Conservation (phyloP, 345 rosid genomes). For the Noccaea caerulescens region DNA sequence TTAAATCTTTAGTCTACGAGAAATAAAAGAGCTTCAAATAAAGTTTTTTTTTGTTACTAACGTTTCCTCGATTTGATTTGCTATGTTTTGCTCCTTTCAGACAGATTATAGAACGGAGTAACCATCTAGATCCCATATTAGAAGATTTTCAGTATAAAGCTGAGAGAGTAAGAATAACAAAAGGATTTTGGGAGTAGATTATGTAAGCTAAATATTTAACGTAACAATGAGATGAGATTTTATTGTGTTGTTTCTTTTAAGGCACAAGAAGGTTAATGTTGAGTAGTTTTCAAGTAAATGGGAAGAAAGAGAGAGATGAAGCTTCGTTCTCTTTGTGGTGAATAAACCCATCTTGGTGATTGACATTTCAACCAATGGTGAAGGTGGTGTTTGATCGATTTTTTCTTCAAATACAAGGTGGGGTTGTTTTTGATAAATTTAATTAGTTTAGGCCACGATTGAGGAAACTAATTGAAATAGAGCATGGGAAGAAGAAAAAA, state of each 20-base stretch:
- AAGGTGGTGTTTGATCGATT: constrained; percentile 26
- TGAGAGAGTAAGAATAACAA: neutral
- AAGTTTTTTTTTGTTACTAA: constrained; percentile 28
- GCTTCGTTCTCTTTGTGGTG: constrained; percentile 44
- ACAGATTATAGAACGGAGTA: constrained; percentile 52
- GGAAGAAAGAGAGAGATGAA: constrained; percentile 24
- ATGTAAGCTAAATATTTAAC: constrained; percentile 1
- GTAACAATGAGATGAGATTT: constrained; percentile 8
- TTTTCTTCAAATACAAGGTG: constrained; percentile 35
- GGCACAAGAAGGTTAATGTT: constrained; percentile 31
- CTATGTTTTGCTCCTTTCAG: constrained; percentile 48
- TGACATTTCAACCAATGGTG: constrained; percentile 42
- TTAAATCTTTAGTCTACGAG: neutral
- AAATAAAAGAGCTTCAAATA: neutral
- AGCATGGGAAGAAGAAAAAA: neutral
- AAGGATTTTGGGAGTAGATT: neutral
- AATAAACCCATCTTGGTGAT: constrained; percentile 29
- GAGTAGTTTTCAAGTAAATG: constrained; percentile 40
- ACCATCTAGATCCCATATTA: constrained; percentile 62
- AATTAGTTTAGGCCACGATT: constrained; percentile 6
- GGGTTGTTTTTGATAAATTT: constrained; percentile 11
- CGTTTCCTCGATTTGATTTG: constrained; percentile 56
- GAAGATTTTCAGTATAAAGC: constrained; percentile 10
- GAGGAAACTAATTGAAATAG: neutral
- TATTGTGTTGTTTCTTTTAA: constrained; percentile 32